Percentiles rank a stretch among this genome's conserved stretches.
phyloP scores from a whole-genome alignment of 352 stramenopile species.

The Globisporangium echinulatum region DNA sequence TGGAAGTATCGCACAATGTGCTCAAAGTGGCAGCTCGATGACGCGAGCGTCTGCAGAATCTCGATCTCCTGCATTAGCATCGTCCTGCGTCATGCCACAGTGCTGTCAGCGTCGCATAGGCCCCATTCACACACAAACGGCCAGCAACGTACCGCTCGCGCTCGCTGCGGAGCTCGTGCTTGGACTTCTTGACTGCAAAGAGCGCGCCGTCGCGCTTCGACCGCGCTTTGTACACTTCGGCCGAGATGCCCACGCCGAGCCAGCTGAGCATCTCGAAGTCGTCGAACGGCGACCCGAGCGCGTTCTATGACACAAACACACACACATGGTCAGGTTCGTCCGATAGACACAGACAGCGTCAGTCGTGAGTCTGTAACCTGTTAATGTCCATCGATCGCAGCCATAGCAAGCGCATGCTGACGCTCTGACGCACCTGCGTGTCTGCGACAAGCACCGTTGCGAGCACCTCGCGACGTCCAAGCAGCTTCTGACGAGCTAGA shows the following conservation, averaged over 20 bases:
- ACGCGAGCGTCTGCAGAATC: slow-evolving; percentile 35
- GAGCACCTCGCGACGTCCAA: slow-evolving; percentile 22
- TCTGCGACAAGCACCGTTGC: slow-evolving; percentile 18
- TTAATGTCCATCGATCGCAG: too few species aligned
- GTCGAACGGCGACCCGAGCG: slow-evolving; percentile 27
- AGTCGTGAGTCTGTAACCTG: neutral
- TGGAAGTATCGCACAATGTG: slow-evolving; percentile 94
- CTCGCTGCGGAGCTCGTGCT: slow-evolving; percentile 64
- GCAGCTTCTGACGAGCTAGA: slow-evolving; percentile 11
- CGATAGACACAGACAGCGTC: neutral
- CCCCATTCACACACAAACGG: neutral
- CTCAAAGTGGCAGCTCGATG: slow-evolving; percentile 35
- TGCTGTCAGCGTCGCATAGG: neutral
- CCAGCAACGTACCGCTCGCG: slow-evolving; percentile 45
- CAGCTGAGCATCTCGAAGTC: slow-evolving; percentile 47
- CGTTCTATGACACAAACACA: slow-evolving; percentile 5
- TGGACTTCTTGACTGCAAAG: slow-evolving; percentile 82
- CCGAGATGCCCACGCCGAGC: slow-evolving; percentile 63
- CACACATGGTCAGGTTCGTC: neutral
- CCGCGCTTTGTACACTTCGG: slow-evolving; percentile 61
- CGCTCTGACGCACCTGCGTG: slow-evolving; percentile 13
- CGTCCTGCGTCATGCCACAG: slow-evolving; percentile 23
- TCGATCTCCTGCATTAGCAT: slow-evolving; percentile 59
- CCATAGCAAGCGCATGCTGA: neutral
- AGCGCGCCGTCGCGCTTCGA: slow-evolving; percentile 24